These are phyloP conservation scores for Sicyos edulis DNA, from an alignment of 306 rosid species.

Conservation along the genomic window DNA sequence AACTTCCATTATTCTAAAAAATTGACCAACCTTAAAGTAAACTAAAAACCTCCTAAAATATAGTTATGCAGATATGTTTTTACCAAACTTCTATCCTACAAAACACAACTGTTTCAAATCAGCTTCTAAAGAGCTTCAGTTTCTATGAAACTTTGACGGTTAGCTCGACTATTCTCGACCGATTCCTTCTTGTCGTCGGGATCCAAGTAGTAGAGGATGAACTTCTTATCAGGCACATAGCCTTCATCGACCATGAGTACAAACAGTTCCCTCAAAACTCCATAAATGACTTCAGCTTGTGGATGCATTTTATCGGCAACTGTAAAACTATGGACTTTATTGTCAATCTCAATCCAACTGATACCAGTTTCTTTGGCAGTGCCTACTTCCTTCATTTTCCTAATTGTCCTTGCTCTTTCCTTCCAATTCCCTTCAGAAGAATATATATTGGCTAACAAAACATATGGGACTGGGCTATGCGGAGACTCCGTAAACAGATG, in stretches of 20 bases:
- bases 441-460: constrained; percentile 81
- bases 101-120: not conserved
- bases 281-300: constrained; percentile 46
- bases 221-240: constrained; percentile 60
- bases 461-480: constrained; percentile 51
- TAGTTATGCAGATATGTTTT: not conserved
- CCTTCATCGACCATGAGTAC: constrained; percentile 70
- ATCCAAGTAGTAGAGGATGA: constrained; percentile 45
- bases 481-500: constrained; percentile 50
- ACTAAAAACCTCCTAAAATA: not conserved
- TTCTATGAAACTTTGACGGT: not conserved
- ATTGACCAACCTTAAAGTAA: not conserved
- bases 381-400: constrained; percentile 70
- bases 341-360: constrained; percentile 77
- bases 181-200: constrained; percentile 32
- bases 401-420: constrained; percentile 70
- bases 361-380: constrained; percentile 67
- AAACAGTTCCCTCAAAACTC: constrained; percentile 43
- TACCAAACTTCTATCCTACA: not conserved
- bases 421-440: constrained; percentile 79
- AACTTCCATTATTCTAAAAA: not conserved
- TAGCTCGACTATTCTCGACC: not conserved
- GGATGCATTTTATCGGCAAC: constrained; percentile 71
- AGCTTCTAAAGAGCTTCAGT: not conserved
- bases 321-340: constrained; percentile 65